Base-by-base conservation (phyloP, 2,329 filamentous ascomycete genomes). In the Aspergillus awamori region DNA sequence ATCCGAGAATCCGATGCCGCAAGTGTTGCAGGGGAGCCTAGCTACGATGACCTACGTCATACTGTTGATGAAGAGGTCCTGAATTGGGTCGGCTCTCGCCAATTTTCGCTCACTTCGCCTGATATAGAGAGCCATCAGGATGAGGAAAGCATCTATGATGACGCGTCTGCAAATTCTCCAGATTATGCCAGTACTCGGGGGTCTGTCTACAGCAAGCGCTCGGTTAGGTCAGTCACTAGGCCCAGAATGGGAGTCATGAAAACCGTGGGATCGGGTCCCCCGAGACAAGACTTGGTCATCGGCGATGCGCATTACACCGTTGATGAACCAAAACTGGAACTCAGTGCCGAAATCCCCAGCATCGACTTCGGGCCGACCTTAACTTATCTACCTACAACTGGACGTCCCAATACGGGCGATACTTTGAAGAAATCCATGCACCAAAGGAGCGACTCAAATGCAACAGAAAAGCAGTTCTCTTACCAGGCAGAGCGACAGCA, bases 341-440 rank as follows among this genome's bases (percentile, higher is more conserved):
- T 72, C 39, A 79, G 80, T 13, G 81, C 85, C 24, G 83, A 86
- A 59, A 87, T 96, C 62, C 91, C 92, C 1, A 79, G 84, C 4
- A 86, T 97, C 64, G 89, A 97, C 74, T 97, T 97, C 77, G 94
- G 94, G 0, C 92, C 89, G 5, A 97, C 93, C 0, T 79, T 91
- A 68, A 89, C 90, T 62, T 89, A 92, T 60, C 80, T 80, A 63
- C 83, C 85, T 28, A 80, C 80, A 47, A 80, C 77, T 17, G 81
- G 80, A 67, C 82, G 84, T 8, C 84, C 86, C n/a, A 81, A 74
- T 45, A 86, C 84, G 1, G 83, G 82, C 52, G 83, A 83, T 48
- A 83, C 83, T 2, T 74, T 85, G 60, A 82, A 68, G 33, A 72
- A 74, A 43, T 66, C 71, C 24, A 67, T 64, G 6, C 69, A 77